Base-by-base conservation (phyloP, 495 filamentous ascomycete species). In the Penicillium bovifimosum region DNA sequence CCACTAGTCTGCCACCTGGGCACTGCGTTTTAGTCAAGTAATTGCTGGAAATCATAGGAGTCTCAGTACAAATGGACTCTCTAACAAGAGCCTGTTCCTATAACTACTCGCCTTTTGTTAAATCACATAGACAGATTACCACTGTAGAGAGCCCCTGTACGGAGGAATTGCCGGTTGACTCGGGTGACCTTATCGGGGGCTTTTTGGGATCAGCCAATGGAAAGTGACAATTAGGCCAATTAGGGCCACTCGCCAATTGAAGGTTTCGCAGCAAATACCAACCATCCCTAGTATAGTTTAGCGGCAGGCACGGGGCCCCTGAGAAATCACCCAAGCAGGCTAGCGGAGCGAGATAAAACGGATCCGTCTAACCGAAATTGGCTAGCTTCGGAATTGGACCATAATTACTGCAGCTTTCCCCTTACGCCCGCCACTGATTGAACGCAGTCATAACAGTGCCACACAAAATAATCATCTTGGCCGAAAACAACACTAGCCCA, bases 351-450 rank as follows among this genome's bases (percentile, higher is more conserved):
- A 14, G n/a, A 40, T 7, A 20, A 38, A 42, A 20, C 17, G 50
- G 31, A 42, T 11, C n/a, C 6, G 2, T n/a, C 51, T 54, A 58
- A 42, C 55, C 16, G 4, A 34, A 29, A 36, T 34, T 5, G 40
- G 50, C 47, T 58, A 55, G 56, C 18, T 26, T 18, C 31, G 7
- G 7, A 27, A 44, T 40, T 43, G 13, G 35, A 50, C 42, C 46
- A 53, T 39, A 53, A 47, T 53, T 35, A 43, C 52, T 61, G 47
- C 55, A 57, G 50, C 11, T 42, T 55, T 58, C 54, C 58, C 58
- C 58, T 60, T 60, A 54, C 57, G 26, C 47, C 32, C 16, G 34
- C n/a, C 14, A 7, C 14, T 14, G 2, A 13, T 5, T 13, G 38
- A 28, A 34, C 53, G n/a, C n/a, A n/a, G n/a, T n/a, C n/a, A n/a